Percentiles rank a stretch among this genome's conserved stretches.
phyloP scores from a whole-genome alignment of 805 yeast genomes.

The Ogataea minuta region DNA sequence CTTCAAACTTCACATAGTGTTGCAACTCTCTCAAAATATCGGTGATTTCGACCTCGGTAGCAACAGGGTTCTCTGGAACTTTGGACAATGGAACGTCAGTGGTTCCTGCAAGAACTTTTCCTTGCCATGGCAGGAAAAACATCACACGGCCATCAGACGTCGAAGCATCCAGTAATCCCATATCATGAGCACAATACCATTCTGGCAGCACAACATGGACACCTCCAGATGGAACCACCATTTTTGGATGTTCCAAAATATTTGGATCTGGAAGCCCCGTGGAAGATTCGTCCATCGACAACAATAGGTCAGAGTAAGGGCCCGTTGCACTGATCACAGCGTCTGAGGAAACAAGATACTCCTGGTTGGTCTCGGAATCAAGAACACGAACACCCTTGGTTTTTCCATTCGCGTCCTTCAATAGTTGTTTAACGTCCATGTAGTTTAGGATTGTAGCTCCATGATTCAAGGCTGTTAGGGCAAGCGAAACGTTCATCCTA shows the following conservation, averaged over 20 bases:
- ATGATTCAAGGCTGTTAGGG: slow-evolving; percentile 76
- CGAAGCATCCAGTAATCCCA: slow-evolving; percentile 88
- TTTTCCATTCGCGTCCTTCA: slow-evolving; percentile 60
- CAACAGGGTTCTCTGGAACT: slow-evolving; percentile 74
- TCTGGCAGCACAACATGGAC: slow-evolving; percentile 92
- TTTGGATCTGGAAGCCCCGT: slow-evolving; percentile 53
- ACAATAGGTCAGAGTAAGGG: slow-evolving; percentile 79
- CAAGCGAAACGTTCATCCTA: slow-evolving; percentile 83
- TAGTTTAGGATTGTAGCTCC: slow-evolving; percentile 92
- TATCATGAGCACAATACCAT: slow-evolving; percentile 80
- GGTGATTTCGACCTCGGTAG: slow-evolving; percentile 83
- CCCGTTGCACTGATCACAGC: slow-evolving; percentile 91
- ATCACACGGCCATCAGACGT: slow-evolving; percentile 95
- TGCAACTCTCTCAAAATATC: slow-evolving; percentile 86
- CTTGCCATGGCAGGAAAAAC: slow-evolving; percentile 98
- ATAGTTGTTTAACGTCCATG: slow-evolving; percentile 71
- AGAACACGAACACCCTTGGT: slow-evolving; percentile 73
- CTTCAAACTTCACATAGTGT: slow-evolving; percentile 85
- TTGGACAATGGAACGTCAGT: slow-evolving; percentile 83
- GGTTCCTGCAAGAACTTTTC: slow-evolving; percentile 93
- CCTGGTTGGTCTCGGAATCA: slow-evolving; percentile 68
- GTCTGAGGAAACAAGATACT: slow-evolving; percentile 62
- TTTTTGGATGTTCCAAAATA: slow-evolving; percentile 46
- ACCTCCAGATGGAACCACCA: slow-evolving; percentile 95
- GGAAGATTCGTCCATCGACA: slow-evolving; percentile 81